A percentile compares a stretch with the other conserved stretches of the same genome.
Conservation (phyloP, 192 early-diverging fungal species). For the Entomortierella parvispora region DNA sequence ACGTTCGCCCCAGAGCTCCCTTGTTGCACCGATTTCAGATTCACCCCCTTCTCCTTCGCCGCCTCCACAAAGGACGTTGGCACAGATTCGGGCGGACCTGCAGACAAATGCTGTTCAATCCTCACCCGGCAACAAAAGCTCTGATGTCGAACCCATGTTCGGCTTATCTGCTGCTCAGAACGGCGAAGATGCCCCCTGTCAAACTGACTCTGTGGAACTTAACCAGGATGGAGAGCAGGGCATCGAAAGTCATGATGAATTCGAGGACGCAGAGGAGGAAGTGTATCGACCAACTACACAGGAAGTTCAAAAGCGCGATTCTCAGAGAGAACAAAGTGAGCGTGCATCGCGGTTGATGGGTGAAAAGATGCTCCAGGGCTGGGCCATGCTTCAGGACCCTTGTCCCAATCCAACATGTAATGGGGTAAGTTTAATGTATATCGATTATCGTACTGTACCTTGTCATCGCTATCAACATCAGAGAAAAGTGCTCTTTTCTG, state of each 20-base stretch:
- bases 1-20: constrained; percentile 19
- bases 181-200: too few species aligned
- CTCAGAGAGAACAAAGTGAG: constrained; percentile 13
- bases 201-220: too few species aligned
- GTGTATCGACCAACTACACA: not conserved
- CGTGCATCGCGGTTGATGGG: constrained; percentile 23
- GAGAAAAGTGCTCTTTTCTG: too few species aligned
- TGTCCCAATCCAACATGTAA: constrained; percentile 39
- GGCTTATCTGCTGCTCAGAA: not conserved
- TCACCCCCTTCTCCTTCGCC: constrained; percentile 8
- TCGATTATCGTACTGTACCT: not conserved
- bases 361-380: constrained; percentile 42
- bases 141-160: not conserved
- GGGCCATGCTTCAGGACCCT: constrained; percentile 38
- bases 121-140: not conserved
- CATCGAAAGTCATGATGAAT: constrained; percentile 39
- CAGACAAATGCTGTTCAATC: not conserved
- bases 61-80: not conserved
- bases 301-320: constrained; percentile 3
- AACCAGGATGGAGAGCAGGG: constrained; percentile 13
- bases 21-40: constrained; percentile 1
- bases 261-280: constrained; percentile 33
- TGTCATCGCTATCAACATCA: too few species aligned
- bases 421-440: constrained; percentile 21
- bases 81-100: not conserved